Percentiles rank a stretch among this genome's conserved stretches.
phyloP scores from a whole-genome alignment of 2,329 filamentous ascomycete species.

The Pseudocercospora ulei region DNA sequence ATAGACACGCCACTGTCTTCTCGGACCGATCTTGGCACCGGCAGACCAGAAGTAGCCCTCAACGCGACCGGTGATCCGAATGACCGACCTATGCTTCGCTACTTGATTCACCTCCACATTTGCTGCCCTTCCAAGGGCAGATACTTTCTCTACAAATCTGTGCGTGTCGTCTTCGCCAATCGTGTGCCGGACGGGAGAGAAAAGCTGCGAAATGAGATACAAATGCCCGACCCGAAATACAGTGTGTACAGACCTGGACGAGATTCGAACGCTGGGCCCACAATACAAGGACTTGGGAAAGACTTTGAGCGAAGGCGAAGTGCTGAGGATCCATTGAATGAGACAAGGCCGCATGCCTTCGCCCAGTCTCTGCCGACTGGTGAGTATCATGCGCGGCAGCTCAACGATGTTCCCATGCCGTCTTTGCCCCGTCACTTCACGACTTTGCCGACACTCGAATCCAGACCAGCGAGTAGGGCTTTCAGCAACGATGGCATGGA shows the following conservation, averaged over 20 bases:
- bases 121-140: slow-evolving; percentile 75
- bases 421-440: slow-evolving; percentile 26
- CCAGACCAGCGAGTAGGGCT: slow-evolving; percentile 28
- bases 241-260: slow-evolving; percentile 64
- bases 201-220: slow-evolving; percentile 79
- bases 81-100: slow-evolving; percentile 68
- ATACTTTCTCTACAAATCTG: slow-evolving; percentile 82
- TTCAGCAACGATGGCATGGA: slow-evolving; percentile 25
- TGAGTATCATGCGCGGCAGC: slow-evolving; percentile 26
- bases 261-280: slow-evolving; percentile 33
- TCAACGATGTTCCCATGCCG: slow-evolving; percentile 20
- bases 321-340: slow-evolving; percentile 13
- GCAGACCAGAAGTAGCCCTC: slow-evolving; percentile 46
- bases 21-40: slow-evolving; percentile 43
- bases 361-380: slow-evolving; percentile 24
- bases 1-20: slow-evolving; percentile 56
- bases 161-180: slow-evolving; percentile 93
- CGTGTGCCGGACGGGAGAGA: slow-evolving; percentile 92
- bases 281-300: slow-evolving; percentile 12
- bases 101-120: slow-evolving; percentile 86
- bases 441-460: slow-evolving; percentile 26
- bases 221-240: slow-evolving; percentile 77
- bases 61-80: slow-evolving; percentile 43
- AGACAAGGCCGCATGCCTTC: slow-evolving; percentile 7
- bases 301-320: slow-evolving; percentile 18